A percentile compares a stretch with the other conserved stretches of the same genome.
Evolutionary conservation across 164 flowering plant species (phyloP).

Genomic region (Liriodendron chinense): DNA sequence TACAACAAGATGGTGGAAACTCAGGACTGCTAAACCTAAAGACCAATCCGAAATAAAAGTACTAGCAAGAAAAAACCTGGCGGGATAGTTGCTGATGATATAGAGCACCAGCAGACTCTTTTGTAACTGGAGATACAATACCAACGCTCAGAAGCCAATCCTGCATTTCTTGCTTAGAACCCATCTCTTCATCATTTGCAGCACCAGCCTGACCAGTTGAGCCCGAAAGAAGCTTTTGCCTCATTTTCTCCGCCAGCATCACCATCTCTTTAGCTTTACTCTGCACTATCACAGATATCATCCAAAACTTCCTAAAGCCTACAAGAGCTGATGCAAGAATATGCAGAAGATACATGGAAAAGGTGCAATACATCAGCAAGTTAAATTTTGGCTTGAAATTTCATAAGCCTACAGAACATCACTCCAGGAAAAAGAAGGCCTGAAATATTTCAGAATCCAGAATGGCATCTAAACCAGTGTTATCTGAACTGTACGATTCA

Average conservation of each 20-base stretch:
- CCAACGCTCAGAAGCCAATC: slow-evolving; percentile 96
- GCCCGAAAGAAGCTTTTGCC: slow-evolving; percentile 80
- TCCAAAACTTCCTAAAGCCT: not conserved
- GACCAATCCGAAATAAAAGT: not conserved
- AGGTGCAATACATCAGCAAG: not conserved
- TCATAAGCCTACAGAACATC: no score
- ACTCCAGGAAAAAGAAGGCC: no score
- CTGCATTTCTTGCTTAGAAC: slow-evolving; percentile 93
- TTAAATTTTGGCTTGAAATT: no score
- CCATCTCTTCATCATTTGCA: slow-evolving; percentile 73
- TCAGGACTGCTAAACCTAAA: not conserved
- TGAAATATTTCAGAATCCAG: no score
- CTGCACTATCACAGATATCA: slow-evolving; percentile 32
- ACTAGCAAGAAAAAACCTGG: slow-evolving; percentile 50
- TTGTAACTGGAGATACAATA: slow-evolving; percentile 91
- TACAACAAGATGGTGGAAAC: not conserved
- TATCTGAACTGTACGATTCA: no score
- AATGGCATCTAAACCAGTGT: no score
- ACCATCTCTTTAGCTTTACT: slow-evolving; percentile 99
- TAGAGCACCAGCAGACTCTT: slow-evolving; percentile 93
- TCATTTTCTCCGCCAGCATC: slow-evolving; percentile 93
- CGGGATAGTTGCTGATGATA: slow-evolving; percentile 98
- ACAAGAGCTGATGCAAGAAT: not conserved
- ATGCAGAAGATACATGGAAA: not conserved
- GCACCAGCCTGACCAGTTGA: slow-evolving; percentile 46